Base-by-base conservation (phyloP, 495 filamentous ascomycete genomes). In the Trichocladium antarcticum region DNA sequence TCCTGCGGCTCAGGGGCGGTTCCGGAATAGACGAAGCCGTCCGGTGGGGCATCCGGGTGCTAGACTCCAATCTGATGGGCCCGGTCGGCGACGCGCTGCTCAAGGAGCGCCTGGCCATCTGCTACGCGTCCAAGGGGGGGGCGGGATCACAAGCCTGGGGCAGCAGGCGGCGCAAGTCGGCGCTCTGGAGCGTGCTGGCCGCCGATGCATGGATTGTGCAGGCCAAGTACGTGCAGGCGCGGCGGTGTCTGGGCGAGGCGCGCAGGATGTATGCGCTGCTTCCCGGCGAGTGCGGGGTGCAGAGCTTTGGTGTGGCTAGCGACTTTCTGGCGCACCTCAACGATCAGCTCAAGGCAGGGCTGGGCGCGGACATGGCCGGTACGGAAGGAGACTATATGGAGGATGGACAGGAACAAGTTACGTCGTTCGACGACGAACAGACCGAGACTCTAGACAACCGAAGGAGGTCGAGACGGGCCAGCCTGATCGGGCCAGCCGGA, bases 11-110 rank as follows among this genome's bases (percentile, higher is more conserved):
- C 9, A 76, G 89, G 3, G 87, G 85, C 15, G 81, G 84, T 15
- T 80, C 82, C 11, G 83, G 82, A 9, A 80, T 84, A 1, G 92
- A 96, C 62, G 87, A 89, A 56, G 88, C 89, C 8, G 87, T 88
- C 37, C 79, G 74, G 57, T 96, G 89, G 88, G 86, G 81, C 42
- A 80, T 80, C 45, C 75, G 81, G 51, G 70, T 89, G 45, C 78
- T 95, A 28, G 92, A 97, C 53, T 75, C 82, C 50, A 78, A 78
- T 9, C 67, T 95, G 29, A 67, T 84, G 2, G 86, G 85, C 16
- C 72, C 81, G 0, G 70, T 90, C 3, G 85, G 85, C 7, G 80
- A 86, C 50, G 83, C 85, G 0, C 71, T 98, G 14, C 73, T 93
- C 45, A 84, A 81, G 7, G 89, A 97, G 67, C 77, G 93, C 29